phyloP scores from a whole-genome alignment of 2,329 filamentous ascomycete genomes.

The Diplodia corticola region DNA sequence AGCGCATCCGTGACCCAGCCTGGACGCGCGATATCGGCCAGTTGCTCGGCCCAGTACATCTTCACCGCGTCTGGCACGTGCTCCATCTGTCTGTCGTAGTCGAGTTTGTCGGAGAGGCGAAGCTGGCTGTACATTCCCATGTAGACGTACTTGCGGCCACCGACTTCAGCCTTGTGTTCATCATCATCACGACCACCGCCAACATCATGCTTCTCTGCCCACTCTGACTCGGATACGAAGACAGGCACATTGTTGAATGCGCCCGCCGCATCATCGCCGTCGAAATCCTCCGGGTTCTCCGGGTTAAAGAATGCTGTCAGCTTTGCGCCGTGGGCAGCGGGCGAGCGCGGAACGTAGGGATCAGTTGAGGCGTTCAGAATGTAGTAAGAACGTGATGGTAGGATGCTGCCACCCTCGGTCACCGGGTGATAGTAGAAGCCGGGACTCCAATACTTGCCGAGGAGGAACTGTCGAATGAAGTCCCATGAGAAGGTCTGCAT shows the following conservation, averaged over 20 bases:
- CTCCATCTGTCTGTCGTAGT: conserved; percentile 43
- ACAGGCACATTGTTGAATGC: conserved; percentile 44
- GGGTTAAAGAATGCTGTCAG: conserved; percentile 49
- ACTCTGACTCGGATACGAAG: conserved; percentile 36
- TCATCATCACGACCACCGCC: neutral
- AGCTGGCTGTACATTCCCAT: conserved; percentile 49
- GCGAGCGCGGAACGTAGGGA: conserved; percentile 43
- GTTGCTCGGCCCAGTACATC: conserved; percentile 42
- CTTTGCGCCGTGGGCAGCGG: conserved; percentile 49
- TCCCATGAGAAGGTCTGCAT: conserved; percentile 41
- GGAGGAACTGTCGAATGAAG: conserved; percentile 41
- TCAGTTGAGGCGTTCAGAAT: conserved; percentile 41
- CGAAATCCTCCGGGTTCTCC: conserved; percentile 32
- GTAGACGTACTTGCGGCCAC: conserved; percentile 41
- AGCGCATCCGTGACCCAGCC: conserved; percentile 46
- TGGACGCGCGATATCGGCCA: conserved; percentile 39
- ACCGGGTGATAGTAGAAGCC: conserved; percentile 42
- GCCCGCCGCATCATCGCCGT: conserved; percentile 27
- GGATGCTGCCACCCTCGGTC: conserved; percentile 27
- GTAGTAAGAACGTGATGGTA: conserved; percentile 45
- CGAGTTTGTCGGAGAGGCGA: conserved; percentile 47
- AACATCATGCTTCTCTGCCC: neutral
- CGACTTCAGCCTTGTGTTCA: no score
- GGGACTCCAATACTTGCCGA: conserved; percentile 43
- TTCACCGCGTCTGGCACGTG: conserved; percentile 42